phyloP scores from a whole-genome alignment of 768 basidiomycete genomes.

The Fomitopsis pulvina region DNA sequence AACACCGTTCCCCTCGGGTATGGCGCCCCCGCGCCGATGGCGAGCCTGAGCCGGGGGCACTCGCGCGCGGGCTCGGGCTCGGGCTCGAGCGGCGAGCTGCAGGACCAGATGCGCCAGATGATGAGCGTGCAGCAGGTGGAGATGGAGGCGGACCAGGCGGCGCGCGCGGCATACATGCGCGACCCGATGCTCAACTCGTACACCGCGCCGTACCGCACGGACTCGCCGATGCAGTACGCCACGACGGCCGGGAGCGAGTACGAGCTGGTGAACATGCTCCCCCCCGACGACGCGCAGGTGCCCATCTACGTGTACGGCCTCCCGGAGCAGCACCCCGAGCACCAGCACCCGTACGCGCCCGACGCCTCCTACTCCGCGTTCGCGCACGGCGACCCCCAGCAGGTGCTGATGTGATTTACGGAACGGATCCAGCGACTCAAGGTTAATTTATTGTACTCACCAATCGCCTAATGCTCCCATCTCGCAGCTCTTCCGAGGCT shows the following conservation, averaged over 20 bases:
- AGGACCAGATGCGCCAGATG: conserved; percentile 23
- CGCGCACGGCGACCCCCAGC: conserved; percentile 10
- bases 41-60: neutral
- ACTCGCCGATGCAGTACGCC: conserved; percentile 21
- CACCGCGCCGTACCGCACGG: conserved; percentile 22
- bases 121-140: conserved; percentile 17
- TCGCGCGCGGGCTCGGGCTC: conserved; percentile 21
- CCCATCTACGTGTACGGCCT: conserved; percentile 2
- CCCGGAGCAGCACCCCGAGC: conserved; percentile 1
- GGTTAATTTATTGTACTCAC: conserved; percentile 9
- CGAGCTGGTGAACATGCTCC: conserved; percentile 9
- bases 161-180: conserved; percentile 10
- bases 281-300: conserved; percentile 4
- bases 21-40: conserved; percentile 11
- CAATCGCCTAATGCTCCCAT: conserved; percentile 1
- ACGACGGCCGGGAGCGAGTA: conserved; percentile 13
- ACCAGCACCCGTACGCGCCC: conserved; percentile 2
- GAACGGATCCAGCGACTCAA: neutral
- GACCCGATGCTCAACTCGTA: conserved; percentile 8
- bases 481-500: conserved; percentile 2
- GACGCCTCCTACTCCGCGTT: conserved; percentile 4
- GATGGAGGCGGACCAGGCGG: conserved; percentile 8
- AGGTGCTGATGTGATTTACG: conserved; percentile 15
- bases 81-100: conserved; percentile 19
- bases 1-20: conserved; percentile 44